A percentile compares a stretch with the other conserved stretches of the same genome.
These are phyloP conservation scores for Alternaria viburni DNA, from an alignment of 2,329 filamentous ascomycete genomes.

Conservation along the genomic window DNA sequence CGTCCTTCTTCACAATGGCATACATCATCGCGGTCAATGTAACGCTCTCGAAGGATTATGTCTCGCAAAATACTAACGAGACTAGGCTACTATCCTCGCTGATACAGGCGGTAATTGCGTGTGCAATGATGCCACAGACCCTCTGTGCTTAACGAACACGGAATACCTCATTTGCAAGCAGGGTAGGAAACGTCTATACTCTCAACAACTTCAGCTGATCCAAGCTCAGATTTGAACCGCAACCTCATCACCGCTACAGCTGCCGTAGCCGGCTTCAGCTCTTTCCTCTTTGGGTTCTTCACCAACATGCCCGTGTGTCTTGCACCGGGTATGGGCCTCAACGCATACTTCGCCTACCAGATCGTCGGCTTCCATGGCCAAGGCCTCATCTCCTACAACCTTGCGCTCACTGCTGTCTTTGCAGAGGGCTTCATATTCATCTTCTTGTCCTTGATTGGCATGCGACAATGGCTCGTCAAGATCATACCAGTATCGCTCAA, in stretches of 20 bases:
- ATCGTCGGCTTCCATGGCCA: conserved; percentile 79
- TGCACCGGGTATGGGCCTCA: conserved; percentile 60
- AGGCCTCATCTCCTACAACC: conserved; percentile 73
- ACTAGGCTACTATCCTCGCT: conserved; percentile 47
- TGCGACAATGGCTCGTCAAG: conserved; percentile 87
- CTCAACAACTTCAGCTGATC: background rate
- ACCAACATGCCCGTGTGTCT: conserved; percentile 69
- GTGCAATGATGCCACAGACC: conserved; percentile 58
- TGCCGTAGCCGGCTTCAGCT: conserved; percentile 77
- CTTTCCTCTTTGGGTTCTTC: conserved; percentile 80
- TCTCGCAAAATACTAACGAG: conserved; percentile 13
- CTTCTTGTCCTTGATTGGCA: conserved; percentile 75
- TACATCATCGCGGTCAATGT: conserved; percentile 44
- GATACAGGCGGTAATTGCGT: conserved; percentile 77
- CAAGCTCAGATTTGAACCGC: conserved; percentile 63
- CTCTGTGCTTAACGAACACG: conserved; percentile 61
- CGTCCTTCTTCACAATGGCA: conserved; percentile 65
- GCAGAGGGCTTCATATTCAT: conserved; percentile 88
- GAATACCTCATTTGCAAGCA: conserved; percentile 67
- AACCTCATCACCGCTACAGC: conserved; percentile 86
- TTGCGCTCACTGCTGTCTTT: conserved; percentile 85
- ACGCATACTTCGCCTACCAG: conserved; percentile 85
- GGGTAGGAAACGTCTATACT: conserved; percentile 25
- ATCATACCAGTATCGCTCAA: conserved; percentile 84
- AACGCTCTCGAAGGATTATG: background rate